A percentile compares a stretch with the other conserved stretches of the same genome.
phyloP scores from a whole-genome alignment of 345 rosid genomes.

The Murraya paniculata region DNA sequence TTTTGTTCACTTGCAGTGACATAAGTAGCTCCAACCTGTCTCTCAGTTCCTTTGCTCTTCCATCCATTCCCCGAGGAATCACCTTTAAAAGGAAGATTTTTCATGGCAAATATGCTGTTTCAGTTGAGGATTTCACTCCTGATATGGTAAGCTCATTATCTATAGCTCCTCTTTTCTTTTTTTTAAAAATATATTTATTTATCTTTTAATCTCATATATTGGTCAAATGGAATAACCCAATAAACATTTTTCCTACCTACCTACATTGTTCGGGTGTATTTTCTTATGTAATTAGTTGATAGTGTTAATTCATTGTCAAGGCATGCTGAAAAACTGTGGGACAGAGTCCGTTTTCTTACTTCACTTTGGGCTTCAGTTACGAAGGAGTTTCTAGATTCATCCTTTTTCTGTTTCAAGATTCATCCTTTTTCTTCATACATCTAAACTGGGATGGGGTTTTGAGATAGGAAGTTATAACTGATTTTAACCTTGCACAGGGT shows the following conservation, averaged over 20 bases:
- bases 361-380: too few relatives aligned
- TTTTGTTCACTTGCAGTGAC: conserved; percentile 30
- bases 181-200: background rate
- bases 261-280: background rate
- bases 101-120: conserved; percentile 36
- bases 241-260: background rate
- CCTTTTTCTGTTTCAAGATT: too few relatives aligned
- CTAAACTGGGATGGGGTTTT: too few relatives aligned
- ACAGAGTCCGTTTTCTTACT: too few relatives aligned
- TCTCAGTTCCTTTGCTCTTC: conserved; percentile 15
- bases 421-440: too few relatives aligned
- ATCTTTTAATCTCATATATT: background rate
- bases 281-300: background rate
- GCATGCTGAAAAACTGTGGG: too few relatives aligned
- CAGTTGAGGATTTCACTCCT: conserved; percentile 36
- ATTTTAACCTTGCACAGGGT: too few relatives aligned
- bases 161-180: background rate
- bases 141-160: conserved; percentile 25
- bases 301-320: background rate
- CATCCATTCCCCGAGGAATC: conserved; percentile 23
- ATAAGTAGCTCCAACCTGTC: conserved; percentile 21
- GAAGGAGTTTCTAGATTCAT: too few relatives aligned
- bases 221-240: background rate
- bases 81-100: conserved; percentile 28
- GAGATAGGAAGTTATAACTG: too few relatives aligned